phyloP scores from a whole-genome alignment of 179 eudicot genomes.

The Patellifolia procumbens region DNA sequence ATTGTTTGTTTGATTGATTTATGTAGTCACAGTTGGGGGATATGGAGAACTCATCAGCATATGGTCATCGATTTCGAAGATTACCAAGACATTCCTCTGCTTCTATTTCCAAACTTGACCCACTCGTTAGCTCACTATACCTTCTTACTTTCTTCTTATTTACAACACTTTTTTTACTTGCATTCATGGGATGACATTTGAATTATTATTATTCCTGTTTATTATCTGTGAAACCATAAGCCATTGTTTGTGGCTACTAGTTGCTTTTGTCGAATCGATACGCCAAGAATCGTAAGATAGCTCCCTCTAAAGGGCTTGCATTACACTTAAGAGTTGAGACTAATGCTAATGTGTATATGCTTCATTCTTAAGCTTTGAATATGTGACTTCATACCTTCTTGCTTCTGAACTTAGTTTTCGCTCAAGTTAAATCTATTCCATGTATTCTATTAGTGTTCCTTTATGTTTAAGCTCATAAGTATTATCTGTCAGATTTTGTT shows the following conservation, averaged over 20 bases:
- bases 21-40: constrained; percentile 16
- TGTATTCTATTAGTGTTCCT: too few relatives aligned
- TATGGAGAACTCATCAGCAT: constrained; percentile 64
- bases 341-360: not conserved
- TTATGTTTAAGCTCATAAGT: too few relatives aligned
- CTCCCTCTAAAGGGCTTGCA: not conserved
- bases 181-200: not conserved
- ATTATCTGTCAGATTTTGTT: too few relatives aligned
- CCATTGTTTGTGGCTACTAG: too few relatives aligned
- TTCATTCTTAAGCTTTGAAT: too few relatives aligned
- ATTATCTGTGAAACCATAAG: too few relatives aligned
- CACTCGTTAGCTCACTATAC: constrained; percentile 40
- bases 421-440: too few relatives aligned
- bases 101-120: constrained; percentile 62
- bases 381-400: not conserved
- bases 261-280: too few relatives aligned
- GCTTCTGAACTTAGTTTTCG: too few relatives aligned
- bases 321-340: not conserved
- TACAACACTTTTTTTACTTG: not conserved
- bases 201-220: not conserved
- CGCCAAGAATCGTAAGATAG: too few relatives aligned
- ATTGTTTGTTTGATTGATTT: not conserved
- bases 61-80: constrained; percentile 78
- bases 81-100: constrained; percentile 64
- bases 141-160: not conserved